phyloP scores from a whole-genome alignment of 2,329 filamentous ascomycete species.

The Xylaria sp. region DNA sequence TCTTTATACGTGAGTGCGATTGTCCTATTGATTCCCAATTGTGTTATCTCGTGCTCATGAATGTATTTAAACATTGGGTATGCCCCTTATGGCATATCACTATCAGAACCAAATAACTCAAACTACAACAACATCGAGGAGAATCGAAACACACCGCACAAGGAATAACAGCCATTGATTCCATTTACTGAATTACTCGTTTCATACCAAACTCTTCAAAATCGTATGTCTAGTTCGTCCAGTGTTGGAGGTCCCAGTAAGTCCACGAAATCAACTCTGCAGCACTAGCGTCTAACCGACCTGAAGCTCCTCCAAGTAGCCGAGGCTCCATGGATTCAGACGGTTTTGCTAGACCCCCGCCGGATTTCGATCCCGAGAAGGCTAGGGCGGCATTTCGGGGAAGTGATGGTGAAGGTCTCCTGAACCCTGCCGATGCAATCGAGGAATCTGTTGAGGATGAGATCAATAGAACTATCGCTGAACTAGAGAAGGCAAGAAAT shows the following conservation, averaged over 20 bases:
- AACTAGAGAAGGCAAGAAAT: slow-evolving; percentile 21
- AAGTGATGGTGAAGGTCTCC: slow-evolving; percentile 11
- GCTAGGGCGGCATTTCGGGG: slow-evolving; percentile 12
- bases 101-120: background rate
- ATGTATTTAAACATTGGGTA: slow-evolving; percentile 11
- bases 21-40: background rate
- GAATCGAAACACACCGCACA: background rate
- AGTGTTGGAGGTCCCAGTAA: background rate
- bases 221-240: background rate
- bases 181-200: background rate
- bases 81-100: background rate
- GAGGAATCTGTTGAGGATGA: slow-evolving; percentile 38
- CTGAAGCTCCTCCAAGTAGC: background rate
- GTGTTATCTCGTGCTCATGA: background rate
- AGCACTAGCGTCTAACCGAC: background rate
- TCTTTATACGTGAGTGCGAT: slow-evolving; percentile 1
- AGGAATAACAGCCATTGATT: background rate
- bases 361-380: slow-evolving; percentile 31
- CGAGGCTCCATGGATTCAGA: background rate
- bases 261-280: background rate
- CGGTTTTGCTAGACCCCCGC: slow-evolving; percentile 30
- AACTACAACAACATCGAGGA: background rate
- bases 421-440: slow-evolving; percentile 4
- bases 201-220: background rate
- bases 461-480: slow-evolving; percentile 23